These are phyloP conservation scores for Grigorovia jiainica DNA, from an alignment of 805 yeast species.

Conservation along the genomic window DNA sequence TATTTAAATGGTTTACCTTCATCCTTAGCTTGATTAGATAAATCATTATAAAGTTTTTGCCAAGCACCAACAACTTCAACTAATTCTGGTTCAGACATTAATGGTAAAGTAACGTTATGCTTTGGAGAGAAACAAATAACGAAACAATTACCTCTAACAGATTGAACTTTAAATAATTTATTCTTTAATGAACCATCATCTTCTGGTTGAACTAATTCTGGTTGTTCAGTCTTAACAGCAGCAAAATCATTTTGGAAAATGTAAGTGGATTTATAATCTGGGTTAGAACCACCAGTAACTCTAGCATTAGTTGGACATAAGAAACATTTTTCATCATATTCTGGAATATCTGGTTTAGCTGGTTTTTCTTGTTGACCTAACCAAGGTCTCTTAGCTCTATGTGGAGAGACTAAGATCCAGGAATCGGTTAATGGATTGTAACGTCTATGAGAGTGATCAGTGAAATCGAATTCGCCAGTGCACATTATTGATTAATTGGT, in stretches of 20 bases:
- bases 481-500: constrained; percentile 5
- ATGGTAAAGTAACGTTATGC: constrained; percentile 57
- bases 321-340: constrained; percentile 56
- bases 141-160: constrained; percentile 58
- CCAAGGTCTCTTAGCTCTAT: constrained; percentile 73
- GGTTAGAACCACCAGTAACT: constrained; percentile 52
- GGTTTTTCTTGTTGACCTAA: constrained; percentile 59
- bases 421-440: constrained; percentile 58
- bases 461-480: constrained; percentile 33
- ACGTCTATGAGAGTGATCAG: constrained; percentile 58
- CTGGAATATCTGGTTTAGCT: constrained; percentile 35
- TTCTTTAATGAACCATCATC: constrained; percentile 27
- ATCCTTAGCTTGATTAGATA: constrained; percentile 31
- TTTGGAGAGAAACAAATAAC: constrained; percentile 68
- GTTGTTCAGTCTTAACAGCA: constrained; percentile 55
- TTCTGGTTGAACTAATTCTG: constrained; percentile 28
- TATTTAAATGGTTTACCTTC: constrained; percentile 42
- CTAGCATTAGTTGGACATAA: constrained; percentile 64
- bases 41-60: constrained; percentile 41
- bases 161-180: constrained; percentile 42
- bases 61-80: constrained; percentile 48
- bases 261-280: constrained; percentile 46
- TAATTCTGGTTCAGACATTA: constrained; percentile 41
- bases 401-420: constrained; percentile 71
- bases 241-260: constrained; percentile 62